Evolutionary conservation across 768 basidiomycete species (phyloP), one percentile per base, ranked within the genome.

Genomic region (Suillus hirtellus): DNA sequence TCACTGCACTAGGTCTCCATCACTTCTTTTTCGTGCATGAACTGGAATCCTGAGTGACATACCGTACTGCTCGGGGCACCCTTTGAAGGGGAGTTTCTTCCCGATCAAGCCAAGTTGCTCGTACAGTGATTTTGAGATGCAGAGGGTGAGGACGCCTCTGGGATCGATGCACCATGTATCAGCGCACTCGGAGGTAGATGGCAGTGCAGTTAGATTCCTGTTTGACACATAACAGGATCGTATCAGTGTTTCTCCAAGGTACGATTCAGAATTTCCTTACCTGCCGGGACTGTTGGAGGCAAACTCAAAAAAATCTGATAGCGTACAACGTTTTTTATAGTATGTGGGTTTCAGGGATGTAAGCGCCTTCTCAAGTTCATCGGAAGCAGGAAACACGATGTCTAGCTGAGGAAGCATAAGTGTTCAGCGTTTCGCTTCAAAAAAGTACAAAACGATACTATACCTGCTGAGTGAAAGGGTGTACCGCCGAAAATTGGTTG

Each of bases 101-200:
- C 91, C 90, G 0, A 84, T 78, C 17, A 90, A 67, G 1, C 90
- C 89, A 9, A 90, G 78, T 8, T 74, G 73, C 66, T 89, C 82
- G 70, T 90, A 90, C 0, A 84, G 84, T 19, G 77, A 76, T 71
- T 86, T 86, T 49, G 78, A 78, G 6, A 87, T 78, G 31, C 77
- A 83, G 21, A 90, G 71, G 0, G 86, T 86, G 63, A 92, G 72
- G 50, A 86, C 66, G 4, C 87, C 86, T 19, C 87, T 82, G 2
- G 81, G 77, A 68, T 91, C 89, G 61, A 90, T 77, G 68, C 87
- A 89, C 90, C 91, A 92, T 2, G 79, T 80, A 64, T 90, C 89
- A 37, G 86, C 83, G 6, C 70, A 66, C 31, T 70, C 68, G 31
- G 73, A 66, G 4, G 70, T 63, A 63, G 71, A 53, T 10, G 72